phyloP scores from a whole-genome alignment of 2,329 filamentous ascomycete genomes.

The Claviceps sp. region DNA sequence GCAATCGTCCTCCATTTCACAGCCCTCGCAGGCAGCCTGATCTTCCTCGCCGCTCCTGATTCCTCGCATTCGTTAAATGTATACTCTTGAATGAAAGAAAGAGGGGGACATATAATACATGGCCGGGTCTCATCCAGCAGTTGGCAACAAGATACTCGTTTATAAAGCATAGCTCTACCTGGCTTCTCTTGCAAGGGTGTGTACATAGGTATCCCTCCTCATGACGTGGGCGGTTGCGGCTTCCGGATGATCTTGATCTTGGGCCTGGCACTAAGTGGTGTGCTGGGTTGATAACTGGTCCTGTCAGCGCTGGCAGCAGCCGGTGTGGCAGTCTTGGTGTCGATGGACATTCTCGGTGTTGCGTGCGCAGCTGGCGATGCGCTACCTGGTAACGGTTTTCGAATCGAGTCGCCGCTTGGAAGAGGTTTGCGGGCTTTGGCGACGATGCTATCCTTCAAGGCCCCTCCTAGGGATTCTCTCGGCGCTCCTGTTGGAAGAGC shows the following conservation, averaged over 20 bases:
- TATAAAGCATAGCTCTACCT: too few species aligned
- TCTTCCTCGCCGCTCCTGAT: too few species aligned
- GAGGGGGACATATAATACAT: too few species aligned
- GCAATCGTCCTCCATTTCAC: too few species aligned
- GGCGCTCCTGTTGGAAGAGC: slow-evolving; percentile 19
- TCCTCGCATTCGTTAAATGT: too few species aligned
- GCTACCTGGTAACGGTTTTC: slow-evolving; percentile 21
- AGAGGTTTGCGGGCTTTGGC: slow-evolving; percentile 24
- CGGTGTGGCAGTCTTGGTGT: slow-evolving; percentile 10
- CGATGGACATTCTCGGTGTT: slow-evolving; percentile 16
- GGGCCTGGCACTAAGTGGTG: slow-evolving; percentile 15
- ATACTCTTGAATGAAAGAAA: too few species aligned
- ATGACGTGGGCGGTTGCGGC: slow-evolving; percentile 14
- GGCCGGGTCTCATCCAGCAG: too few species aligned
- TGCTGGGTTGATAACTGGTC: slow-evolving; percentile 8
- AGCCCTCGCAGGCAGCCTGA: too few species aligned
- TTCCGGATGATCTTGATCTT: slow-evolving; percentile 27
- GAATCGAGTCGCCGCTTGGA: slow-evolving; percentile 15
- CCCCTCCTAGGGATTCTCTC: slow-evolving; percentile 13
- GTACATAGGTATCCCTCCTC: not conserved
- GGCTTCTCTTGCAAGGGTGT: not conserved
- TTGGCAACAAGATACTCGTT: too few species aligned
- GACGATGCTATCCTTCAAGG: slow-evolving; percentile 17
- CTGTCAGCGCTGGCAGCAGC: slow-evolving; percentile 12
- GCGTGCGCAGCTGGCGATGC: slow-evolving; percentile 11